These are phyloP conservation scores for Diplotaxis tenuifolia DNA, from an alignment of 345 rosid species.

Conservation along the genomic window DNA sequence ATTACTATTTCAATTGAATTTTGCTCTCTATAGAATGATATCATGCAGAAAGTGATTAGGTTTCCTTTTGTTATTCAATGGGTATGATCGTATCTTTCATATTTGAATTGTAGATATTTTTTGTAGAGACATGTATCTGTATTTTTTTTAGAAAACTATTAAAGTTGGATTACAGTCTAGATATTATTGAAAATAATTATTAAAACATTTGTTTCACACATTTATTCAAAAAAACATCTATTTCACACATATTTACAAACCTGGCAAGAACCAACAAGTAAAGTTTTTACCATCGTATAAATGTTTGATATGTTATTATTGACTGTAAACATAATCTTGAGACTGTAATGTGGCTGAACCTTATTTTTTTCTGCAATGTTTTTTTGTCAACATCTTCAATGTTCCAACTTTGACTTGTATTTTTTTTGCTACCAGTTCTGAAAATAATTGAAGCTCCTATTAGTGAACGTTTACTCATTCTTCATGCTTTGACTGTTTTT, in stretches of 20 bases:
- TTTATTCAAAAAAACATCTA: too few species aligned
- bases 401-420: neutral
- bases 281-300: neutral
- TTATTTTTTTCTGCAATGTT: neutral
- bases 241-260: neutral
- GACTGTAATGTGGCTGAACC: neutral
- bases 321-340: neutral
- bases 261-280: neutral
- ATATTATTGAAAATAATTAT: neutral
- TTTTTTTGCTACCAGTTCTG: neutral
- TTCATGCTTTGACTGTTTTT: neutral
- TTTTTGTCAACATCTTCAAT: neutral
- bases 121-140: neutral
- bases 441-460: neutral
- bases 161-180: neutral
- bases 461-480: neutral
- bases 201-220: neutral
- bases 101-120: neutral
- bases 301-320: neutral
- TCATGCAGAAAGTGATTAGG: neutral
- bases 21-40: neutral
- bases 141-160: neutral
- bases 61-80: slow-evolving; percentile 4
- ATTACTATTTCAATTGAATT: neutral
- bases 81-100: slow-evolving; percentile 2